Percentiles rank a stretch among this genome's conserved stretches.
These are phyloP conservation scores for Fusarium pilosicola DNA, from an alignment of 2,329 filamentous ascomycete genomes.

Conservation along the genomic window DNA sequence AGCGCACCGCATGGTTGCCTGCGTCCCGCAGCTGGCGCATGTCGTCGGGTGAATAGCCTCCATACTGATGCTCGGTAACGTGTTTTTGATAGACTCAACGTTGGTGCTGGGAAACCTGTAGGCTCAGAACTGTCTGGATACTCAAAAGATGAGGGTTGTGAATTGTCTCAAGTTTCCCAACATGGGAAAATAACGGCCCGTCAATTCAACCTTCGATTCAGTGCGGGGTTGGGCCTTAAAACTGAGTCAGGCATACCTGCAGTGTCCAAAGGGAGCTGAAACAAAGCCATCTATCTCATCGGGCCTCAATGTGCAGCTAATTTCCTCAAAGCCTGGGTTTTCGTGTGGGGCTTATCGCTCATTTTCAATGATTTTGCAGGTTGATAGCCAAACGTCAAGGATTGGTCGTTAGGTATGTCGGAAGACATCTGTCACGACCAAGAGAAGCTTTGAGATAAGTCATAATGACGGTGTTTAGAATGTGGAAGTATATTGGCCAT, in stretches of 20 bases:
- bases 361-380: neutral
- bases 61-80: neutral
- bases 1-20: neutral
- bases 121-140: neutral
- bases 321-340: neutral
- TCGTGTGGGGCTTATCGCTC: neutral
- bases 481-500: no score
- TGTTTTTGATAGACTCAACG: fast-evolving
- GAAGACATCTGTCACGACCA: no score
- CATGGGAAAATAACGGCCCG: neutral
- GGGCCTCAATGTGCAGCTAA: neutral
- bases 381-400: no score
- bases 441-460: no score
- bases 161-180: neutral
- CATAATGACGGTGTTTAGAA: no score
- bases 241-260: neutral
- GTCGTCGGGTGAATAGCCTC: neutral
- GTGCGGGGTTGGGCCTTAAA: neutral
- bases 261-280: neutral
- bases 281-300: neutral
- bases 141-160: neutral
- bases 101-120: neutral
- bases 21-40: neutral
- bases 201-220: neutral
- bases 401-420: no score